Evolutionary conservation across 2,329 filamentous ascomycete species (phyloP), one percentile per base, ranked within the genome.

Genomic region (Cladosporium phlei): DNA sequence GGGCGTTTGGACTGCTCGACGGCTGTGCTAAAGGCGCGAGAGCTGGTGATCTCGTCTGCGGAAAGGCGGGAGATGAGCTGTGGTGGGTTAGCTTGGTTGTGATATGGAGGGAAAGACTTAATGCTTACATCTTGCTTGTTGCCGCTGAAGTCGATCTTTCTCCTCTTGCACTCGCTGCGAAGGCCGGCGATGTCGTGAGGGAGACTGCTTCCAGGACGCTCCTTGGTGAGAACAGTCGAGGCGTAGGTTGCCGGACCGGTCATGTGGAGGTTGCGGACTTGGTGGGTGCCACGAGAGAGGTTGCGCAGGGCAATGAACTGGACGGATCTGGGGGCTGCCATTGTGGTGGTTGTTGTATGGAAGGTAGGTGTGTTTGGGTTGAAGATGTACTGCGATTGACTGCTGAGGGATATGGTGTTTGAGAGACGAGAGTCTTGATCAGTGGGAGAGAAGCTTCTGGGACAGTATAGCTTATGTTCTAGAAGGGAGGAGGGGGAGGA

Each of bases 191-290:
- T 63, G 51, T 69, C 74, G 50, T 71, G 71, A 48, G 76, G 72
- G 25, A 73, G 66, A 49, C 29, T 45, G 3, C 29, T 17, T 22
- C 42, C 42, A 29, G 42, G 32, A 20, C 42, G 42, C 25, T 45
- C 42, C 17, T 29, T 45, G 42, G 42, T 37, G 42, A 45, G 42
- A 16, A 45, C 66, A 58, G 62, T 70, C 54, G 67, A 77, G 58
- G 67, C 69, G 51, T 74, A 79, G 40, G 77, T 78, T 21, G 78
- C 70, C 29, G 75, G 74, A 46, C 78, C 78, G 27, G 79, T 82
- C 68, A 82, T 80, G 66, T 78, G 76, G 39, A 82, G 71, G 47
- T 65, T 63, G 55, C 79, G 78, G 55, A 61, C 58, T 48, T 68
- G 59, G 29, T 59, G 61, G 51, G 57, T 63, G 56, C 59, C 63